Evolutionary conservation across 129 eudicot species (phyloP).

Genomic region (Lactuca saligna): DNA sequence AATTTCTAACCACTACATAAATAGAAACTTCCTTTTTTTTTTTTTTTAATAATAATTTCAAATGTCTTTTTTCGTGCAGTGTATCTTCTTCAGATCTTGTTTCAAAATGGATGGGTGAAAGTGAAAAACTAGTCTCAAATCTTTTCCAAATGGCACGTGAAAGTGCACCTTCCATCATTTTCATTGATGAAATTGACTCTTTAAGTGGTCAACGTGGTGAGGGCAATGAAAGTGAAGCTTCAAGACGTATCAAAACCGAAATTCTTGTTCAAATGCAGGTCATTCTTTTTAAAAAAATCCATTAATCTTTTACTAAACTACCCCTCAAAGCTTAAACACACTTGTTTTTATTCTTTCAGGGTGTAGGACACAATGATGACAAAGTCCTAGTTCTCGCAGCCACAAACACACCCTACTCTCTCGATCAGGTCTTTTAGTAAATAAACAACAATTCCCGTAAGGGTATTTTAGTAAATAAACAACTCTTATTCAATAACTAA

Average conservation of each 20-base stretch:
- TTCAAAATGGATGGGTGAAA: conserved; percentile 99
- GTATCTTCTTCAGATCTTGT: conserved; percentile 96
- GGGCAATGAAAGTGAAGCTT: conserved; percentile 99
- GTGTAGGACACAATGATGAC: conserved; percentile 97
- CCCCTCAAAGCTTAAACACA: background rate
- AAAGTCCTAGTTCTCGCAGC: conserved; percentile 99
- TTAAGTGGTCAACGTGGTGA: conserved; percentile 98
- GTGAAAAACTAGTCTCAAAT: conserved; percentile 95
- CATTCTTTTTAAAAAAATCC: conserved; percentile 10
- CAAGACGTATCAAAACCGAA: conserved; percentile 98
- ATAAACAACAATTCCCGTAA: background rate
- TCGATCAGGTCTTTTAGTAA: conserved; percentile 73
- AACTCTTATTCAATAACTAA: background rate
- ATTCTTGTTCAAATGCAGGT: conserved; percentile 99
- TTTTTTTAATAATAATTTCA: background rate
- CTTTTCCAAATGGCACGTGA: conserved; percentile 98
- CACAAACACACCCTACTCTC: conserved; percentile 96
- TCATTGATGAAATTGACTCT: conserved; percentile 95
- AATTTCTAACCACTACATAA: background rate
- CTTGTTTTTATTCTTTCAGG: conserved; percentile 49
- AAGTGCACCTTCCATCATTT: conserved; percentile 93
- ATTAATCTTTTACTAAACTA: background rate
- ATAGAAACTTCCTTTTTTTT: background rate
- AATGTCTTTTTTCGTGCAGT: conserved; percentile 46
- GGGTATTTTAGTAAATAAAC: background rate